Conservation (phyloP, 176 grass and related monocot genomes). For the Cenchrus purpureus region DNA sequence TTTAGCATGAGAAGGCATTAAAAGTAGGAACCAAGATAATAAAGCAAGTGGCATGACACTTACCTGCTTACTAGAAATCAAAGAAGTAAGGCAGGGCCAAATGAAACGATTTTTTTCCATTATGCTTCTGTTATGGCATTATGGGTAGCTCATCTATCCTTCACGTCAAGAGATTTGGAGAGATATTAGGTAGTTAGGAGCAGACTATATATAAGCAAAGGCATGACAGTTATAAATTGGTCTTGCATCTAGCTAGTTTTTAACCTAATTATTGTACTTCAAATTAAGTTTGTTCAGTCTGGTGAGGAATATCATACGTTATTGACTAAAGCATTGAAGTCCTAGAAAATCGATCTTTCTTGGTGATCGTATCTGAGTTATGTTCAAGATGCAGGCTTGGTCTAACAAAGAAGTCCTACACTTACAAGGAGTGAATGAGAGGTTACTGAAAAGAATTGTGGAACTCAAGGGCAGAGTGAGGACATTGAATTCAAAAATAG, state of each 20-base stretch:
- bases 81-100: not conserved
- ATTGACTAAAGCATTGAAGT: not conserved
- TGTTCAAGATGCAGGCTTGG: constrained; percentile 50
- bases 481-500: constrained; percentile 61
- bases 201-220: not conserved
- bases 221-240: not conserved
- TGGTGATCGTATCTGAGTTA: constrained; percentile 31
- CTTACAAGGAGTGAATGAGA: constrained; percentile 50
- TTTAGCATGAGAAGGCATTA: not conserved
- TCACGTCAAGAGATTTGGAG: no score
- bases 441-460: constrained; percentile 49
- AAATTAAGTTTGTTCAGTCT: not conserved
- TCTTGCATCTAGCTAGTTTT: not conserved
- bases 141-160: no score
- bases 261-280: not conserved
- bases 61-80: not conserved
- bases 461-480: constrained; percentile 50
- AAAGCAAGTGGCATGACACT: not conserved
- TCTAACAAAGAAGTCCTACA: constrained; percentile 50
- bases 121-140: not conserved
- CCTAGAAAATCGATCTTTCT: not conserved
- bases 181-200: not conserved
- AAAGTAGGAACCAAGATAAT: constrained; percentile 3
- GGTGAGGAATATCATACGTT: not conserved
- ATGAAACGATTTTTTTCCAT: not conserved